Evolutionary conservation across 2,329 filamentous ascomycete species (phyloP).

Genomic region (Neoascochyta sp.): DNA sequence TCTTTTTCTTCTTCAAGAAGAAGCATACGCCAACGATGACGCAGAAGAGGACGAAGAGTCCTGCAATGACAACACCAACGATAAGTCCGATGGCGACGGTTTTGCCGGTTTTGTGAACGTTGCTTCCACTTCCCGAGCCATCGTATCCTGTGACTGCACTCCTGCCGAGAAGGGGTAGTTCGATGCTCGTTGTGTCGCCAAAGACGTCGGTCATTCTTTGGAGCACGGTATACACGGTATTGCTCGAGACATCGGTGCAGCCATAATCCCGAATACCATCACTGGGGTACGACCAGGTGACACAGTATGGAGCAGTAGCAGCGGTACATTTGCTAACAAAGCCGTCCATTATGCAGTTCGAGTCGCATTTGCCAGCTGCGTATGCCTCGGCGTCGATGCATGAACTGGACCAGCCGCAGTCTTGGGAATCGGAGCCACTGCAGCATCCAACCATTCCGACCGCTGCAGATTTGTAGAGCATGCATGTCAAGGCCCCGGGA

Average conservation of each 20-base stretch:
- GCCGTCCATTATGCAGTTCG: conserved; percentile 15
- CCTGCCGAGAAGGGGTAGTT: conserved; percentile 15
- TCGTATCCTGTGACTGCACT: conserved; percentile 10
- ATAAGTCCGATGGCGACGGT: conserved; percentile 18
- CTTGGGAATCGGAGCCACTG: conserved; percentile 14
- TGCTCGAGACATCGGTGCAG: conserved; percentile 11
- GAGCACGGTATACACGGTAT: conserved; percentile 15
- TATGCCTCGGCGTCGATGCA: conserved; percentile 22
- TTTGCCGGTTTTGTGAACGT: conserved; percentile 8
- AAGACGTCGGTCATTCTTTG: conserved; percentile 12
- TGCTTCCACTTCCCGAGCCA: neutral
- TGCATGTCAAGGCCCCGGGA: conserved; percentile 18
- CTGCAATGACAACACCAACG: conserved; percentile 18
- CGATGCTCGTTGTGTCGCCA: conserved; percentile 13
- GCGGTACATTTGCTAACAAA: conserved; percentile 25
- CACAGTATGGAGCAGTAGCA: conserved; percentile 17
- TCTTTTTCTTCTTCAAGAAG: conserved; percentile 18
- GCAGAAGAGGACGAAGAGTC: conserved; percentile 14
- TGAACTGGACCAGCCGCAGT: conserved; percentile 24
- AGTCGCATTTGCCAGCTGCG: conserved; percentile 11
- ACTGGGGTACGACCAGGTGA: conserved; percentile 26
- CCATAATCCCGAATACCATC: conserved; percentile 21
- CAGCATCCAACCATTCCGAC: conserved; percentile 29
- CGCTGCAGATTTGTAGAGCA: conserved; percentile 19
- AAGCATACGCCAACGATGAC: conserved; percentile 16